Evolutionary conservation across 345 rosid genomes (phyloP).

Genomic region (Populus simonii): DNA sequence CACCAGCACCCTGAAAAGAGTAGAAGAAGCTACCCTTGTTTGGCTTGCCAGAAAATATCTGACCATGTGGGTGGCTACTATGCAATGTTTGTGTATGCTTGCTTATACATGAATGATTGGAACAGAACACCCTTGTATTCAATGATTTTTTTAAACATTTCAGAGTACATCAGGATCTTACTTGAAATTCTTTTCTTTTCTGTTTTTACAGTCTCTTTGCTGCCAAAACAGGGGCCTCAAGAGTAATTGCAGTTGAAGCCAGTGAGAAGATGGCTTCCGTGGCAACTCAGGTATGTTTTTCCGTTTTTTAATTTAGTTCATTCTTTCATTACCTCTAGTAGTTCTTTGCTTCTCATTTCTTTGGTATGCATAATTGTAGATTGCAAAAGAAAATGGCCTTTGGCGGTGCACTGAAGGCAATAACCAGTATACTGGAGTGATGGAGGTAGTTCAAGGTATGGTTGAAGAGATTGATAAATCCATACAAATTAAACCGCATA

Average conservation of each 20-base stretch:
- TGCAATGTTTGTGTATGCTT: not conserved
- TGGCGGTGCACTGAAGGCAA: constrained; percentile 34
- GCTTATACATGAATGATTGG: not conserved
- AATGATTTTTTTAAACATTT: not conserved
- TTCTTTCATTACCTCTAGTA: constrained; percentile 11
- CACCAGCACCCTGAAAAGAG: not conserved
- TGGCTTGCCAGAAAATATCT: not conserved
- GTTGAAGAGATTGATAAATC: constrained; percentile 70
- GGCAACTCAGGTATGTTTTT: constrained; percentile 69
- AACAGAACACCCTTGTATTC: not conserved
- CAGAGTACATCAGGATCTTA: not conserved
- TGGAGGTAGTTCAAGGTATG: constrained; percentile 85
- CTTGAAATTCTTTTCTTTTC: not conserved
- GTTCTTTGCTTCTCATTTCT: not conserved
- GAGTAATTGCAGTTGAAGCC: constrained; percentile 91
- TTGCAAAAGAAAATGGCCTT: constrained; percentile 74
- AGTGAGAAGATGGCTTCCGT: constrained; percentile 93
- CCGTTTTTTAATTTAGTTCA: constrained; percentile 1
- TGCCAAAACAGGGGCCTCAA: constrained; percentile 86
- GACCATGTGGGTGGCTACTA: not conserved
- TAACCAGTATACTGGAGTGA: constrained; percentile 35
- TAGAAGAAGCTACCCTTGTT: constrained; percentile 3
- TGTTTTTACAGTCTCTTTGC: constrained; percentile 69
- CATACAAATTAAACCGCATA: constrained; percentile 59
- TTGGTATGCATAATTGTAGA: constrained; percentile 36